phyloP scores from a whole-genome alignment of 176 grass and related monocot genomes.

The Pontederia paniculata region DNA sequence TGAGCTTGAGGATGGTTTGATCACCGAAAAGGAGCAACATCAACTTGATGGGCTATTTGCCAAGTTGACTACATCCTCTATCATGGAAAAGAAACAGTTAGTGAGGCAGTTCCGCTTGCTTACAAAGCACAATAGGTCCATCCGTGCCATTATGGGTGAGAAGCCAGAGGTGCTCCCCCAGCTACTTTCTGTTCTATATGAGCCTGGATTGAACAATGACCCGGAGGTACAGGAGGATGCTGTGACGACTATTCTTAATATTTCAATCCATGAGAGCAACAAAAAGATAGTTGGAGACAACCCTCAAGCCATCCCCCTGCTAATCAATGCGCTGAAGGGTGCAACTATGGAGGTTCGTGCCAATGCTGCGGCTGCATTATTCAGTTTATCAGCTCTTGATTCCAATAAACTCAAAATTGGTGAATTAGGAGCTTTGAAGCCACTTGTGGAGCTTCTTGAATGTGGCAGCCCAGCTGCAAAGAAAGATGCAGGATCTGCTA shows the following conservation, averaged over 20 bases:
- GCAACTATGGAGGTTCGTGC: slow-evolving; percentile 59
- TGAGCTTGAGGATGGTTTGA: slow-evolving; percentile 22
- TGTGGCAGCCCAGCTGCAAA: slow-evolving; percentile 47
- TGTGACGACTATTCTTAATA: slow-evolving; percentile 73
- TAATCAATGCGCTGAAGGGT: slow-evolving; percentile 43
- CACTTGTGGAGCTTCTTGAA: slow-evolving; percentile 63
- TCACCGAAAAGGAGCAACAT: slow-evolving; percentile 35
- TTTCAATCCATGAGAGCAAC: slow-evolving; percentile 80
- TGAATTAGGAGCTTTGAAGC: slow-evolving; percentile 40
- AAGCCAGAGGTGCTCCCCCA: slow-evolving; percentile 48
- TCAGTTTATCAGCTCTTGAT: slow-evolving; percentile 73
- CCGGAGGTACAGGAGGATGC: slow-evolving; percentile 58
- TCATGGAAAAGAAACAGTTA: slow-evolving; percentile 41
- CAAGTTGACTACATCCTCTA: slow-evolving; percentile 39
- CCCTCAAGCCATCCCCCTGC: slow-evolving; percentile 42
- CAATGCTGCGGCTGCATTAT: slow-evolving; percentile 67
- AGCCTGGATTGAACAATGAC: slow-evolving; percentile 36
- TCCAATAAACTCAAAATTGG: slow-evolving; percentile 67
- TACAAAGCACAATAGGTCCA: slow-evolving; percentile 53
- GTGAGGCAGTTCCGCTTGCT: slow-evolving; percentile 50
- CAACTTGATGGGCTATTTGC: slow-evolving; percentile 41
- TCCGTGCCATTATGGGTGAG: slow-evolving; percentile 60
- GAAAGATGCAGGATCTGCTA: slow-evolving; percentile 63
- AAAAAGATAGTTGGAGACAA: slow-evolving; percentile 71
- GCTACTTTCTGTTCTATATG: slow-evolving; percentile 40